Base-by-base conservation (phyloP, 169 alveolate species). In the Plasmodium billcollinsi region DNA sequence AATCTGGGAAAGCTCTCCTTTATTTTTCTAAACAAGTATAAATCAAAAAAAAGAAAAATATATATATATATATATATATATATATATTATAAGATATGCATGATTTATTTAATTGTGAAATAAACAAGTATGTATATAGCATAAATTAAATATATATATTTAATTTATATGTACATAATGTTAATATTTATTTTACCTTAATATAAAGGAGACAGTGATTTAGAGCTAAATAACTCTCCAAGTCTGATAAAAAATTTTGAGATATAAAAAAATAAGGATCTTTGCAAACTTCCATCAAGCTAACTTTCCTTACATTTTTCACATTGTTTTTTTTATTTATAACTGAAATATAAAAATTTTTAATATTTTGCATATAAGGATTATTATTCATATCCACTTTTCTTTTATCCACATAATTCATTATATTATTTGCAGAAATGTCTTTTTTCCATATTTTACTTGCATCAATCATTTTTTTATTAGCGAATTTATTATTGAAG, bases 201-300 rank as follows among this genome's bases (percentile, higher is more conserved):
- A 78, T 62, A 66, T 78, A 78, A 43, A 78, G 33, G 67, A 78
- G 89, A 24, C 89, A 78, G 45, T 78, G 89, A 26, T 78, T 78
- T 29, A 78, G 15, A 12, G 89, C 78, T 49, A 78, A 49, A 62
- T 78, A 78, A 59, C 89, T 78, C 59, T 78, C 89, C 59, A 66
- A 15, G 20, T 63, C 78, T 18, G 89, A 65, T 11, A 78, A 47
- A 63, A 78, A 78, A 14, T 59, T 61, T 78, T 78, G 80, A 21
- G 78, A 78, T 18, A 78, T 56, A 59, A 63, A 78, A 21, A 78
- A 65, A 21, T 54, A 49, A 43, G 89, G 89, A 14, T 56, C 24
- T 11, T 20, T 52, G 26, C 78, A 58, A 24, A 78, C 21, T 49
- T 78, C 80, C 67, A 78, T 78, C 24, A 78, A 66, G 58, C 89